Conservation (phyloP, 1,284 basidiomycete species). For the Ustilago bromivora region DNA sequence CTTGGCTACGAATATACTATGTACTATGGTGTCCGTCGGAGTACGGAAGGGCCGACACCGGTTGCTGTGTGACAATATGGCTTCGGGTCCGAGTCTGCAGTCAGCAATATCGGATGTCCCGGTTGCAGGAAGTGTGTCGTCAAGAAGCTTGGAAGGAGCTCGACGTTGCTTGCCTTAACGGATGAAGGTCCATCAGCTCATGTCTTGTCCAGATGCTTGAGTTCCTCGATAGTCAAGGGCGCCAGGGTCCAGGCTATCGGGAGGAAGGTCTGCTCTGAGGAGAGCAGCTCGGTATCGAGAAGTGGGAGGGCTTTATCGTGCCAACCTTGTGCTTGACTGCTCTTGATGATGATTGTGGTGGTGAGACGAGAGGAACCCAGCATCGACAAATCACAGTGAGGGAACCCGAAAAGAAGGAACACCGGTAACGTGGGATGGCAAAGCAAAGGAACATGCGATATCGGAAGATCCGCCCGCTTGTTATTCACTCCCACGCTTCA, state of each 20-base stretch:
- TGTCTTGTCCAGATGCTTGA: neutral
- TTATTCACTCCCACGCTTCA: slow-evolving; percentile 4
- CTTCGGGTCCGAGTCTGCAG: neutral
- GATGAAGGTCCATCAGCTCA: neutral
- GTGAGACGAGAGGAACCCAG: neutral
- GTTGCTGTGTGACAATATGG: neutral
- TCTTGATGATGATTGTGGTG: neutral
- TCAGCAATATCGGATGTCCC: neutral
- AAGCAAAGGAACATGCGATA: slow-evolving; percentile 1
- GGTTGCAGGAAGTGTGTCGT: neutral
- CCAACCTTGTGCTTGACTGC: neutral
- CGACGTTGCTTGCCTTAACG: neutral
- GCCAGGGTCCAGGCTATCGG: neutral
- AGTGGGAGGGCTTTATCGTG: neutral
- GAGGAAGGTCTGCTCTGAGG: neutral
- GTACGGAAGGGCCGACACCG: neutral
- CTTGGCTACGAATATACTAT: slow-evolving; percentile 6
- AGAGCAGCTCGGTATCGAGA: neutral
- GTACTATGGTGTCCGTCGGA: neutral
- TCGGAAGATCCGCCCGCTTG: slow-evolving; percentile 4
- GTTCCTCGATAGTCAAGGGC: neutral
- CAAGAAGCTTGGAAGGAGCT: neutral
- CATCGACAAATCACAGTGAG: neutral
- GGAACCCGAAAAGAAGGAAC: neutral
- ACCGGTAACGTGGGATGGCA: neutral